phyloP scores from a whole-genome alignment of 352 stramenopile genomes.

The Phytopythium boreale region DNA sequence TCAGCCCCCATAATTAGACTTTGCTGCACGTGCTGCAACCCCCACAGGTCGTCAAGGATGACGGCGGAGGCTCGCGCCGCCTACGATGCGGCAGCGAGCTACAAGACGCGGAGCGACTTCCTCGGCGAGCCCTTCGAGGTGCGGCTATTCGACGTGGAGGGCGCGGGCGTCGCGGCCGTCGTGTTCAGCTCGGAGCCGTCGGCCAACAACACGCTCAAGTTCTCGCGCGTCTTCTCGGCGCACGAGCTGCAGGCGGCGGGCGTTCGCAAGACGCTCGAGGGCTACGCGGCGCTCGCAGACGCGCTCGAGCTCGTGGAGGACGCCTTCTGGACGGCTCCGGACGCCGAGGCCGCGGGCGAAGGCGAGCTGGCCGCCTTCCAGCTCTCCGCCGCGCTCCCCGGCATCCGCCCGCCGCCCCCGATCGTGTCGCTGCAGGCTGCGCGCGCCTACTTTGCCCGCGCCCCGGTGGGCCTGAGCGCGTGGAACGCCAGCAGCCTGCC shows the following conservation, averaged over 20 bases:
- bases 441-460: conserved; percentile 56
- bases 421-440: conserved; percentile 61
- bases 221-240: conserved; percentile 58
- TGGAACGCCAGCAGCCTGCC: conserved; percentile 40
- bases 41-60: too few relatives aligned
- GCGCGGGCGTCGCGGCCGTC: conserved; percentile 56
- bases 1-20: too few relatives aligned
- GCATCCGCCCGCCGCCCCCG: conserved; percentile 47
- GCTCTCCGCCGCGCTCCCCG: conserved; percentile 56
- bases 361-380: conserved; percentile 51
- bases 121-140: conserved; percentile 67
- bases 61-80: not conserved
- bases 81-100: conserved; percentile 13
- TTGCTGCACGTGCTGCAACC: too few relatives aligned
- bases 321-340: conserved; percentile 51
- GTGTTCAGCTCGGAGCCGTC: conserved; percentile 33
- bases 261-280: conserved; percentile 56
- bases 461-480: conserved; percentile 39
- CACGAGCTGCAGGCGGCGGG: conserved; percentile 40
- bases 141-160: conserved; percentile 69
- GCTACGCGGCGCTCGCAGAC: conserved; percentile 57
- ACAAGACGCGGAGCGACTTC: conserved; percentile 59
- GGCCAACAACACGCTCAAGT: conserved; percentile 45
- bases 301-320: conserved; percentile 68
- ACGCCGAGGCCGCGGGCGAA: conserved; percentile 28